phyloP scores from a whole-genome alignment of 768 basidiomycete species.

The Sporobolomyces roseus region DNA sequence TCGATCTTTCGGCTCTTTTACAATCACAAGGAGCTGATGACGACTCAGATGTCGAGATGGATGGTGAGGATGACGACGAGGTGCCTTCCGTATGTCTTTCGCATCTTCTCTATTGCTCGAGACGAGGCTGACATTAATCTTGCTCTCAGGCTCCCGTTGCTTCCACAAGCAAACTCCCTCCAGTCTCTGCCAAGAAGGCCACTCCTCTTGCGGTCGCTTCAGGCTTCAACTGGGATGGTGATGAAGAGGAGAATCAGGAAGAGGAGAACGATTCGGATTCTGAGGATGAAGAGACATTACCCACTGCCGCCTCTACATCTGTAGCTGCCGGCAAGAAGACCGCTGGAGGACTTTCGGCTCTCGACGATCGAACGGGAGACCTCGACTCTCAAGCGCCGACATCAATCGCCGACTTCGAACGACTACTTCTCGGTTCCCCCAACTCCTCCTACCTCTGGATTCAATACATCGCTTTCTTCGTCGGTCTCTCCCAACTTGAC shows the following conservation, averaged over 20 bases:
- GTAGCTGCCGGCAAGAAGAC: constrained; percentile 57
- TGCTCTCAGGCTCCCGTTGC: constrained; percentile 34
- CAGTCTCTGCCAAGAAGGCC: constrained; percentile 11
- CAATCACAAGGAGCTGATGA: constrained; percentile 39
- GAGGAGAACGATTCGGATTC: constrained; percentile 53
- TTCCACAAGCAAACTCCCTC: constrained; percentile 39
- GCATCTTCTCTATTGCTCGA: background rate
- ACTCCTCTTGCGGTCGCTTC: constrained; percentile 34
- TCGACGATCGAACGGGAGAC: constrained; percentile 63
- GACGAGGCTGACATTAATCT: background rate
- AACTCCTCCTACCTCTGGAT: constrained; percentile 98
- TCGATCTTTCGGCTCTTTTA: constrained; percentile 33
- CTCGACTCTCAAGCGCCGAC: constrained; percentile 80
- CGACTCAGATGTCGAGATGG: constrained; percentile 48
- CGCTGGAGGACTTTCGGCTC: constrained; percentile 45
- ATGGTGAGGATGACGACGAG: constrained; percentile 42
- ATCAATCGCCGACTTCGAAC: constrained; percentile 91
- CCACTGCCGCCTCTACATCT: background rate
- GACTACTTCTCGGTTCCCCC: constrained; percentile 83
- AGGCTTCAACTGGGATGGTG: constrained; percentile 43
- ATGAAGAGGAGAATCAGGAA: constrained; percentile 44
- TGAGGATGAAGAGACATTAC: constrained; percentile 59
- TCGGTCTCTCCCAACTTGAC: constrained; percentile 92
- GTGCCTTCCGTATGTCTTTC: constrained; percentile 41
- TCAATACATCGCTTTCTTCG: constrained; percentile 98